Conservation (phyloP, 495 filamentous ascomycete genomes). For the Aspergillus cavernicola region DNA sequence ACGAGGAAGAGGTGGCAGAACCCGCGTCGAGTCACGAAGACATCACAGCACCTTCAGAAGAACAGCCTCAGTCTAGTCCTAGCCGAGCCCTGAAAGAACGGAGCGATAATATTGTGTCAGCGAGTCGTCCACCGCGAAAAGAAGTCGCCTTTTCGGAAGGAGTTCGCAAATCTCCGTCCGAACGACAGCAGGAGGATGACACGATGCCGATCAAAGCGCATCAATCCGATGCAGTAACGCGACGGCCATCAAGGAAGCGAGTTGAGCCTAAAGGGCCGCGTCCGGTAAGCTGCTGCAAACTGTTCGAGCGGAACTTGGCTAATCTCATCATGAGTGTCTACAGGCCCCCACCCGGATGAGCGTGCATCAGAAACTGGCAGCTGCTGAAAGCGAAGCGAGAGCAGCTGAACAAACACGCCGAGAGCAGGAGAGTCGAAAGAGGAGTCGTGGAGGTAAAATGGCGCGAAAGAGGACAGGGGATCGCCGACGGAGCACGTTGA, state of each 20-base stretch:
- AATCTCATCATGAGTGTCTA: constrained; percentile 1
- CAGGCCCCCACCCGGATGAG: constrained; percentile 27
- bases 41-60: constrained; percentile 14
- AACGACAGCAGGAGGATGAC: constrained; percentile 29
- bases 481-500: constrained; percentile 66
- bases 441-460: constrained; percentile 39
- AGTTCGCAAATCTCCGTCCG: constrained; percentile 33
- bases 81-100: constrained; percentile 40
- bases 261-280: constrained; percentile 28
- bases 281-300: constrained; percentile 27
- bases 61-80: constrained; percentile 16
- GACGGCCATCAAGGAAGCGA: constrained; percentile 31
- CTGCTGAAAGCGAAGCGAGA: constrained; percentile 44
- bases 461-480: constrained; percentile 41
- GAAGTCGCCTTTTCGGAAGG: constrained; percentile 41
- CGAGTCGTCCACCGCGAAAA: constrained; percentile 35
- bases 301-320: background rate
- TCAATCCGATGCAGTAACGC: constrained; percentile 34
- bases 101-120: constrained; percentile 37
- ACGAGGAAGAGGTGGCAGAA: constrained; percentile 42
- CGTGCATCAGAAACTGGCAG: constrained; percentile 45
- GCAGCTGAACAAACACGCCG: constrained; percentile 35
- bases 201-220: constrained; percentile 38
- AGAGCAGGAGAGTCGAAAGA: constrained; percentile 41
- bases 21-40: background rate